Conservation (phyloP, 1,139 yeast species). For the Pichia sp. region DNA sequence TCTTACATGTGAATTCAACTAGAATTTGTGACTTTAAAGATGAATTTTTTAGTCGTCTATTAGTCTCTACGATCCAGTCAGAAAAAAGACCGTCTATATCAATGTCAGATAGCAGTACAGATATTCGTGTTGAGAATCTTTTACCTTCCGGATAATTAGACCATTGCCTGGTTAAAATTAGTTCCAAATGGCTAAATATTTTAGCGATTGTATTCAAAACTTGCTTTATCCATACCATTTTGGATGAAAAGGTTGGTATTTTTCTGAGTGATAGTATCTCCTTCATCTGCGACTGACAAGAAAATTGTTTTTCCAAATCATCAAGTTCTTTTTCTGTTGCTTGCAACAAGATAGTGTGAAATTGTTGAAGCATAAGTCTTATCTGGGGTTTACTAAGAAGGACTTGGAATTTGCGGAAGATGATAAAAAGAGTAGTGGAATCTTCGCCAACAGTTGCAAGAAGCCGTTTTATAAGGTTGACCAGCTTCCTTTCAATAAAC, state of each 20-base stretch:
- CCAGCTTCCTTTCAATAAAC: constrained; percentile 44
- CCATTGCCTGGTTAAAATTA: constrained; percentile 73
- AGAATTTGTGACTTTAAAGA: constrained; percentile 40
- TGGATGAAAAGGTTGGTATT: constrained; percentile 45
- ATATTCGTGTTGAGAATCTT: constrained; percentile 51
- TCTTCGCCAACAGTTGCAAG: constrained; percentile 37
- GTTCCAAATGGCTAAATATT: constrained; percentile 42
- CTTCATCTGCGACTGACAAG: constrained; percentile 35
- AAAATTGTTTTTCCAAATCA: constrained; percentile 39
- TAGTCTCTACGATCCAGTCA: constrained; percentile 44
- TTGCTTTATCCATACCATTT: constrained; percentile 50
- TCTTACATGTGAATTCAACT: constrained; percentile 18
- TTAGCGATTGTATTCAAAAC: constrained; percentile 41
- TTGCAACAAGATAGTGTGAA: constrained; percentile 46
- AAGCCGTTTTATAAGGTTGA: constrained; percentile 37
- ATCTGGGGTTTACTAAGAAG: constrained; percentile 49
- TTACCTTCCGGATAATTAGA: constrained; percentile 67
- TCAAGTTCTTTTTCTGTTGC: constrained; percentile 46
- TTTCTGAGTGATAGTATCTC: constrained; percentile 39
- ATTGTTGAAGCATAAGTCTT: constrained; percentile 52
- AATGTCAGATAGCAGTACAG: constrained; percentile 42
- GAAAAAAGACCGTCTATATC: constrained; percentile 42
- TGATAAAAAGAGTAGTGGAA: constrained; percentile 48
- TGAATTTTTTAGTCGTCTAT: constrained; percentile 19
- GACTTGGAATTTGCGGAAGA: constrained; percentile 46